Percentiles rank a stretch among this genome's conserved stretches.
Conservation (phyloP, 305 asterid species). For the Fraxinus albicans region DNA sequence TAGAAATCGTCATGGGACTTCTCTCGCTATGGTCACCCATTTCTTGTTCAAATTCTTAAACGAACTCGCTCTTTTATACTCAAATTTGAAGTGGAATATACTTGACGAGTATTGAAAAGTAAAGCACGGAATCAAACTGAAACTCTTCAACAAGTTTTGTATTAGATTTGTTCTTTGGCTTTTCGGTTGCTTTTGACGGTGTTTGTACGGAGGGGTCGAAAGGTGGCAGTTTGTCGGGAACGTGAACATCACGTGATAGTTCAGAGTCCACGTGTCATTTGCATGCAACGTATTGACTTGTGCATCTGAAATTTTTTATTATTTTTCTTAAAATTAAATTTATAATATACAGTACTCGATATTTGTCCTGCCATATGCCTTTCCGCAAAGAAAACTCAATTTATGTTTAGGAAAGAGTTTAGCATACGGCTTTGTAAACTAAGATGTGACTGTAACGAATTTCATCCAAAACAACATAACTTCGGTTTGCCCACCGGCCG, state of each 20-base stretch:
- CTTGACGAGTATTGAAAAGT: background rate
- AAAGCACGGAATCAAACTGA: background rate
- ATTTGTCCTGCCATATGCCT: background rate
- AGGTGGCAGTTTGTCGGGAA: constrained; percentile 1
- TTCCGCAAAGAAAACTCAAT: background rate
- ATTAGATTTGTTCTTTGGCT: background rate
- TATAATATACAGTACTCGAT: background rate
- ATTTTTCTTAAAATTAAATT: too few species aligned
- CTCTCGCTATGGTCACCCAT: constrained; percentile 16
- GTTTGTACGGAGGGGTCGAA: background rate
- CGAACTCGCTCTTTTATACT: background rate
- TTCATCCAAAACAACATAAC: too few species aligned
- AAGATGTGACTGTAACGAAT: background rate
- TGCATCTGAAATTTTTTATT: background rate
- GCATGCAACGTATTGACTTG: constrained; percentile 16
- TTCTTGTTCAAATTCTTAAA: background rate
- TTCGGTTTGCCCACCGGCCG: background rate
- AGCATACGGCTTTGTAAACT: background rate
- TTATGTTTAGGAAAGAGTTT: background rate
- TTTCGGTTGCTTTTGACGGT: background rate
- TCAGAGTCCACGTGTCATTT: constrained; percentile 22
- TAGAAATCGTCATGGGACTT: constrained; percentile 47
- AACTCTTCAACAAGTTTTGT: background rate
- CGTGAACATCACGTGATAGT: constrained; percentile 30
- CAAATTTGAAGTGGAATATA: background rate